phyloP scores from a whole-genome alignment of 306 rosid genomes.

The Prunus persica region Prunus_persica_NCBIv2 NC_034012.1:5621001-5621500 shows the following conservation, averaged over 20 bases:
- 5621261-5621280: neutral
- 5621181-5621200: neutral
- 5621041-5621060: too few species aligned
- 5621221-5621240: neutral
- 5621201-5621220: neutral
- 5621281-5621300: neutral
- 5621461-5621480: constrained; percentile 26
- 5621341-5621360: constrained; percentile 73
- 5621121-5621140: too few species aligned
- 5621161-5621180: neutral
- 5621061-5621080: too few species aligned
- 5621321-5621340: constrained; percentile 57
- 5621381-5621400: constrained; percentile 50
- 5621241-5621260: neutral
- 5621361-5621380: constrained; percentile 49
- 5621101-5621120: too few species aligned
- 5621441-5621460: constrained; percentile 53
- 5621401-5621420: constrained; percentile 31
- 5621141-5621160: too few species aligned
- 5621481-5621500: constrained; percentile 40
- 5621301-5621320: constrained; percentile 19
- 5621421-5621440: constrained; percentile 45
- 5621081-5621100: too few species aligned
- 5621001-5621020: too few species aligned
- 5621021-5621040: too few species aligned